Conservation (phyloP, 371 early-diverging fungal species). For the Actinomortierella ambigua region DNA sequence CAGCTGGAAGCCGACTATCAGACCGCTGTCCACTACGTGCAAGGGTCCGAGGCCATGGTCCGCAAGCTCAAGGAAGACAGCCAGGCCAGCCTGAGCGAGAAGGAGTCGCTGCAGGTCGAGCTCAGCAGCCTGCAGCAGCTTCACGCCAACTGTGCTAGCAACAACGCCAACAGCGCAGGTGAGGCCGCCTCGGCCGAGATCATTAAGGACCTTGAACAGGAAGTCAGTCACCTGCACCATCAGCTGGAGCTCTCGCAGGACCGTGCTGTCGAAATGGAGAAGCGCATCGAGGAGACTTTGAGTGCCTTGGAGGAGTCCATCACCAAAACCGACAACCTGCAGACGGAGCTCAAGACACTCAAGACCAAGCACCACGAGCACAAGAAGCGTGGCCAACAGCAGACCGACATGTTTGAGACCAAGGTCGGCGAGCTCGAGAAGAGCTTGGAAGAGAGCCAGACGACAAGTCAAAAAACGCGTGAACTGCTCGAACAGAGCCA, state of each 20-base stretch:
- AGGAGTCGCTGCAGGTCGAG: constrained; percentile 8
- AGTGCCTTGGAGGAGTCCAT: constrained; percentile 22
- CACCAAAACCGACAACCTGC: constrained; percentile 12
- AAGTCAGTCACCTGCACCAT: constrained; percentile 22
- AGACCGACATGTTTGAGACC: constrained; percentile 11
- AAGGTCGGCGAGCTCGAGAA: constrained; percentile 16
- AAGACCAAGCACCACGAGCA: constrained; percentile 45
- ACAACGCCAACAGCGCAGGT: constrained; percentile 7
- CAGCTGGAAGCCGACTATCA: constrained; percentile 47
- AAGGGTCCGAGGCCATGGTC: constrained; percentile 41
- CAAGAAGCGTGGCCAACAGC: constrained; percentile 28
- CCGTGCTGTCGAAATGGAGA: constrained; percentile 35
- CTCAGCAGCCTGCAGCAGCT: constrained; percentile 15
- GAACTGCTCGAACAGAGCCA: constrained; percentile 18
- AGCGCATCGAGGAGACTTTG: constrained; percentile 21
- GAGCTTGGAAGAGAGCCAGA: constrained; percentile 16
- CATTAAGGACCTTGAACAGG: constrained; percentile 22
- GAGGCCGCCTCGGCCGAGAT: constrained; percentile 10
- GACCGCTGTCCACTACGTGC: constrained; percentile 47
- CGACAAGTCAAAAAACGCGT: constrained; percentile 21
- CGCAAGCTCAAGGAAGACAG: constrained; percentile 43
- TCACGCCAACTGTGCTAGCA: constrained; percentile 19
- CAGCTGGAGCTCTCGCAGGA: constrained; percentile 37
- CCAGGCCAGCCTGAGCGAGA: constrained; percentile 24
- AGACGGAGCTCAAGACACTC: constrained; percentile 23